Conservation (phyloP, 495 filamentous ascomycete species). For the Penicillium desertorum region DNA sequence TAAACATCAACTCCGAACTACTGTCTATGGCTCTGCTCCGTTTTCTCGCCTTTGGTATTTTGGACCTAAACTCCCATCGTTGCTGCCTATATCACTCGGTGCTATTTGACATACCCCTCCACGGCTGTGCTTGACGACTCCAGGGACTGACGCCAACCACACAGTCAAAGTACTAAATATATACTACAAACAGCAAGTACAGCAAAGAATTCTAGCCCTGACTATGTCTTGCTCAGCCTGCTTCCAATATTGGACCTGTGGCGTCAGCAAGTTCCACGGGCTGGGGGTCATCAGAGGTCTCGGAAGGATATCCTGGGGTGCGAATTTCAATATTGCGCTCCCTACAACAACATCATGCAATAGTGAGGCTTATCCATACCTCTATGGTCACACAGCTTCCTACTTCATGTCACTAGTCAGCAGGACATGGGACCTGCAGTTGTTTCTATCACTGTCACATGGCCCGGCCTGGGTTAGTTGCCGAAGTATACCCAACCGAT, state of each 20-base stretch:
- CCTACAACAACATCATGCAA: conserved; percentile 1
- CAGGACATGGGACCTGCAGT: conserved; percentile 7
- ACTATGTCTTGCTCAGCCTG: neutral
- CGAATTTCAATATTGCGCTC: neutral
- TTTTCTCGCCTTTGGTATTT: neutral
- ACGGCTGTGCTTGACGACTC: neutral
- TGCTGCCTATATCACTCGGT: neutral
- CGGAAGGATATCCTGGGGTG: conserved; percentile 4
- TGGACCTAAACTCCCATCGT: neutral
- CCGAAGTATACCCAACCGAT: neutral
- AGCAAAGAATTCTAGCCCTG: neutral
- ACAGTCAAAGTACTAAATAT: neutral
- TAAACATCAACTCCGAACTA: neutral
- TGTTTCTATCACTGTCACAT: conserved; percentile 6
- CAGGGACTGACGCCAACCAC: neutral
- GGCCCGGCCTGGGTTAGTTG: neutral
- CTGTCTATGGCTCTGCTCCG: neutral
- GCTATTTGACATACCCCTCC: neutral
- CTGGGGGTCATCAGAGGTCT: neutral
- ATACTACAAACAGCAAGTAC: neutral
- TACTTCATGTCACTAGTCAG: conserved; percentile 6
- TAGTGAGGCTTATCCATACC: conserved; percentile 5
- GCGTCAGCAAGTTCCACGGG: neutral
- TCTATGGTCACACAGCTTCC: conserved; percentile 1
- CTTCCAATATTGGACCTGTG: neutral